These are phyloP conservation scores for Bipolaris oryzae DNA, from an alignment of 2,329 filamentous ascomycete species.

Conservation along the genomic window DNA sequence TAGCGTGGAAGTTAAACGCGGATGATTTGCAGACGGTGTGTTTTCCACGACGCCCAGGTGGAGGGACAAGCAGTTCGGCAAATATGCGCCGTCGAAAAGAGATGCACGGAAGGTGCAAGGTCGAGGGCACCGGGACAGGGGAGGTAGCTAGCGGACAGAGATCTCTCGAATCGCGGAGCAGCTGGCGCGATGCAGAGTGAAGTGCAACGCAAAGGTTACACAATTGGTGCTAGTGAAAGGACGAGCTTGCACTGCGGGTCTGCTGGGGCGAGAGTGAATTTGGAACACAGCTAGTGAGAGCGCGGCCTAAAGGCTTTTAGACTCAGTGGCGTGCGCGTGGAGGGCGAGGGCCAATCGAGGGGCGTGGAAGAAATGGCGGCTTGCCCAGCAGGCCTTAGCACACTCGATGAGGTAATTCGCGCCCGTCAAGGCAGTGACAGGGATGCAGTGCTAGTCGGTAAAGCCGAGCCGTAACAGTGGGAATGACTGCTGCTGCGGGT, in stretches of 20 bases:
- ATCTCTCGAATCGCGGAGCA: constrained; percentile 47
- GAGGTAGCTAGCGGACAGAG: constrained; percentile 27
- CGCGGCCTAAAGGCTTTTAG: constrained; percentile 34
- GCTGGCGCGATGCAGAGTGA: constrained; percentile 38
- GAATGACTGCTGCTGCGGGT: constrained; percentile 37
- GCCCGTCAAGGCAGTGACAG: constrained; percentile 30
- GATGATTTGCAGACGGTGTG: constrained; percentile 57
- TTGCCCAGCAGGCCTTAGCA: constrained; percentile 41
- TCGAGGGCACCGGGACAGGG: constrained; percentile 40
- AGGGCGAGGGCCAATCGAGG: constrained; percentile 44
- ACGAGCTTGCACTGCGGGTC: constrained; percentile 36
- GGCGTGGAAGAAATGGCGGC: constrained; percentile 35
- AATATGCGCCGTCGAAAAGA: constrained; percentile 47
- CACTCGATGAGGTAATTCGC: constrained; percentile 47
- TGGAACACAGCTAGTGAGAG: constrained; percentile 44
- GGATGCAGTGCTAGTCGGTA: constrained; percentile 34
- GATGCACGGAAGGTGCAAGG: constrained; percentile 48
- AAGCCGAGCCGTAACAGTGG: constrained; percentile 46
- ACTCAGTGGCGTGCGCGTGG: constrained; percentile 46
- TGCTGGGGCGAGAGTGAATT: constrained; percentile 34
- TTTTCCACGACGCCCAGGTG: constrained; percentile 45
- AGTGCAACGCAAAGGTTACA: constrained; percentile 47
- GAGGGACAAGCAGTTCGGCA: constrained; percentile 49
- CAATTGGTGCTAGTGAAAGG: constrained; percentile 43
- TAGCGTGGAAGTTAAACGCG: constrained; percentile 55